Percentiles rank a stretch among this genome's conserved stretches.
Evolutionary conservation across 2,329 filamentous ascomycete genomes (phyloP).

Genomic region (Ceratocystis lukuohia): DNA sequence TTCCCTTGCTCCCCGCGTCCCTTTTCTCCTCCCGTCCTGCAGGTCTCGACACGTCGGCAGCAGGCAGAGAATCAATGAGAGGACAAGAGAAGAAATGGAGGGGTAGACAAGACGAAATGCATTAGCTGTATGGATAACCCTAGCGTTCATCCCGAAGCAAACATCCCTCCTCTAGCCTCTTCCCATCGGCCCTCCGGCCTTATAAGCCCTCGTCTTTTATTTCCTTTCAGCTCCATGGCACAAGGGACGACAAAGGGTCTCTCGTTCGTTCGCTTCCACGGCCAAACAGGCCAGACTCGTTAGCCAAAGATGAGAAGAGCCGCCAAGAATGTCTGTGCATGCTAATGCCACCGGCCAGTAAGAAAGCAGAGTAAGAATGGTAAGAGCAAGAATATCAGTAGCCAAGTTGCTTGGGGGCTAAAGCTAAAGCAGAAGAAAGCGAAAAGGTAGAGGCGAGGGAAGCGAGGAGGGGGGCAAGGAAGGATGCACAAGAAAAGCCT

Average conservation of each 20-base stretch:
- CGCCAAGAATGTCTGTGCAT: not conserved
- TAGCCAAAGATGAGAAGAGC: not conserved
- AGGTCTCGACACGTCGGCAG: not conserved
- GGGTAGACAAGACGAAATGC: not conserved
- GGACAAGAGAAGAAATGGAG: not conserved
- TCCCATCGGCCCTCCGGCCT: not conserved
- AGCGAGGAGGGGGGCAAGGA: not conserved
- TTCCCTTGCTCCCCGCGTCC: not conserved
- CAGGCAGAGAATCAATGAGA: not conserved
- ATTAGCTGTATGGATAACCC: not conserved
- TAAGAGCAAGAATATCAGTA: not conserved
- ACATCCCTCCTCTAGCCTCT: not conserved
- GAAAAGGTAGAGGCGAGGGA: not conserved
- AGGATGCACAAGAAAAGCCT: too few species aligned
- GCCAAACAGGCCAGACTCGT: not conserved
- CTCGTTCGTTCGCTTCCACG: not conserved
- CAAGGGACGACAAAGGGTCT: not conserved
- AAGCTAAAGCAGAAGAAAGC: not conserved
- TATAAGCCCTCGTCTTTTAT: not conserved
- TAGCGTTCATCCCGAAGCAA: not conserved
- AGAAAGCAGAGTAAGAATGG: not conserved
- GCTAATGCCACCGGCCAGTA: not conserved
- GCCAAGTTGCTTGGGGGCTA: not conserved
- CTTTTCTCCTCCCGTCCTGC: slow-evolving; percentile 1
- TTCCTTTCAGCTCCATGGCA: not conserved